Evolutionary conservation across 2,329 filamentous ascomycete genomes (phyloP).

Genomic region (Periconia sp.): DNA sequence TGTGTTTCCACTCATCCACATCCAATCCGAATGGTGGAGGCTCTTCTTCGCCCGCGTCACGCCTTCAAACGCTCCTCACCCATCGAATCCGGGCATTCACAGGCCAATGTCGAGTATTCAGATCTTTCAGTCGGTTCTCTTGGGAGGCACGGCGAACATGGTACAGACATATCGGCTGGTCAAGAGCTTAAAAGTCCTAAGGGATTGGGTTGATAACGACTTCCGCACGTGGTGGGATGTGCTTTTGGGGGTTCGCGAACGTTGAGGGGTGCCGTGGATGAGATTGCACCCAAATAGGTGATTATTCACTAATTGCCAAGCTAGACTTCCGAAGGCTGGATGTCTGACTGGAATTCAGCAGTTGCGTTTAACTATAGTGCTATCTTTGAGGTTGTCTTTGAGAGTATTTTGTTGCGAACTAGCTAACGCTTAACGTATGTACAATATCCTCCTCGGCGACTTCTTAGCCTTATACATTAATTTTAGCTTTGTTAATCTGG

Average conservation of each 20-base stretch:
- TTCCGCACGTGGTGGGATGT: slow-evolving; percentile 14
- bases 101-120: slow-evolving; percentile 12
- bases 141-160: slow-evolving; percentile 14
- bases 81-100: slow-evolving; percentile 7
- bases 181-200: slow-evolving; percentile 14
- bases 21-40: slow-evolving; percentile 12
- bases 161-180: slow-evolving; percentile 15
- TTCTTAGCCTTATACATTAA: no score
- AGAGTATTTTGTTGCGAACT: no score
- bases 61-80: slow-evolving; percentile 2
- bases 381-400: no score
- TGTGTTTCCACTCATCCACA: slow-evolving; percentile 11
- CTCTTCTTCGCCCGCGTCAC: slow-evolving; percentile 12
- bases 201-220: slow-evolving; percentile 8
- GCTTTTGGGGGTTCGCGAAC: slow-evolving; percentile 9
- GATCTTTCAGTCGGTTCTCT: slow-evolving; percentile 14
- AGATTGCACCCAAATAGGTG: no score
- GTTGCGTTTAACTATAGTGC: no score
- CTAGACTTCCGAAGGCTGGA: no score
- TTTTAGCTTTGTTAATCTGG: no score
- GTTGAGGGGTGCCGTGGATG: slow-evolving; percentile 7
- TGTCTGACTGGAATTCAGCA: no score
- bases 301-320: no score
- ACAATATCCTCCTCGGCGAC: no score
- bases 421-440: no score